These are phyloP conservation scores for Blastosporella zonata DNA, from an alignment of 1,284 basidiomycete genomes.

Conservation along the genomic window DNA sequence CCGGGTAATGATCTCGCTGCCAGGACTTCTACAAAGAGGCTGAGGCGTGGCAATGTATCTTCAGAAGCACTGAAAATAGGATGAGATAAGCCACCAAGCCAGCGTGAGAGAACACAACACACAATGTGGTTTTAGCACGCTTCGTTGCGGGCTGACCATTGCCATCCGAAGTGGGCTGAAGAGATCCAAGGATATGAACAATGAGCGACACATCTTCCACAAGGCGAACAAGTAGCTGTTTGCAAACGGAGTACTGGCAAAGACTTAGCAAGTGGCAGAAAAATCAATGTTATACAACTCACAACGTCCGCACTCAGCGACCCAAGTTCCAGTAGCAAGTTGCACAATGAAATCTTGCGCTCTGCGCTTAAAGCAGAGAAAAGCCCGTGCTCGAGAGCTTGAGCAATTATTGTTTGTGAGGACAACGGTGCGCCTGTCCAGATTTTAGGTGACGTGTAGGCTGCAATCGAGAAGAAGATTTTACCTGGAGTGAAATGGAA, in stretches of 20 bases:
- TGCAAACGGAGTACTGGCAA: conserved; percentile 47
- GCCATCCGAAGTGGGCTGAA: conserved; percentile 45
- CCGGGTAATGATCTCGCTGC: conserved; percentile 61
- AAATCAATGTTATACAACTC: conserved; percentile 22
- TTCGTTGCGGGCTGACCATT: conserved; percentile 53
- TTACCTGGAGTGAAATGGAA: conserved; percentile 46
- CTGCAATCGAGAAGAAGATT: conserved; percentile 14
- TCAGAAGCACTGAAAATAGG: conserved; percentile 27
- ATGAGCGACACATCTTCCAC: conserved; percentile 53
- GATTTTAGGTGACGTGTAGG: neutral
- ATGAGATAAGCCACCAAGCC: neutral
- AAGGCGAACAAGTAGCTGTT: conserved; percentile 46
- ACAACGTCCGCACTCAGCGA: conserved; percentile 46
- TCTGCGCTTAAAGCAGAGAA: conserved; percentile 50
- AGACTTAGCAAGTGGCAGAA: neutral
- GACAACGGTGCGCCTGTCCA: conserved; percentile 25
- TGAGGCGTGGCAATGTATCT: conserved; percentile 45
- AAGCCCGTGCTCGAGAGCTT: conserved; percentile 48
- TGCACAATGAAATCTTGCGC: conserved; percentile 54
- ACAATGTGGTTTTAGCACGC: conserved; percentile 60
- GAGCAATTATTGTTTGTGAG: conserved; percentile 39
- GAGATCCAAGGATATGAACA: conserved; percentile 52
- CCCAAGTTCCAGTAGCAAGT: conserved; percentile 50
- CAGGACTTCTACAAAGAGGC: conserved; percentile 72
- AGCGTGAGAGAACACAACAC: conserved; percentile 24